phyloP scores from a whole-genome alignment of 371 early-diverging fungal species.

The Lichtheimia ramosa region DNA sequence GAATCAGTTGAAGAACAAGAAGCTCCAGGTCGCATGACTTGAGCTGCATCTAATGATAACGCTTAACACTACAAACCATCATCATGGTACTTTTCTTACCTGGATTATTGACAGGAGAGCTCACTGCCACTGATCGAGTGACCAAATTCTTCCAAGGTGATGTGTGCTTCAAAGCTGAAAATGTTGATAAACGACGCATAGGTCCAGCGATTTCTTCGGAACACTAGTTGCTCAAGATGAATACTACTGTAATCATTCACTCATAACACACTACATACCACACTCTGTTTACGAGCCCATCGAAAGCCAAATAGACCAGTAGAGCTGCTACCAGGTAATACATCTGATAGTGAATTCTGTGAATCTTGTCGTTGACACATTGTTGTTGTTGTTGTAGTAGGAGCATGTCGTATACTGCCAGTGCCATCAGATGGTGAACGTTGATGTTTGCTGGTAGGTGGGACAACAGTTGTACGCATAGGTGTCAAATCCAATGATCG shows the following conservation, averaged over 20 bases:
- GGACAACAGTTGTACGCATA: constrained; percentile 8
- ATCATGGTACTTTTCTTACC: constrained; percentile 8
- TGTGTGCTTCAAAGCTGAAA: constrained; percentile 30
- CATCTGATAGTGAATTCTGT: constrained; percentile 21
- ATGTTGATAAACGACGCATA: constrained; percentile 29
- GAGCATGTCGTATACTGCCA: constrained; percentile 9
- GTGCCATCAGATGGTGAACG: constrained; percentile 29
- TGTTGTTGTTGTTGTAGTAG: neutral
- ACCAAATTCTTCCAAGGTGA: constrained; percentile 32
- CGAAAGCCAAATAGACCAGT: constrained; percentile 9
- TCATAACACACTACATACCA: too few species aligned
- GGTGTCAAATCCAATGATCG: constrained; percentile 24
- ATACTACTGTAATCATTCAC: too few species aligned
- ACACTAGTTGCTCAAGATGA: too few species aligned
- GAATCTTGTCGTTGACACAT: constrained; percentile 5
- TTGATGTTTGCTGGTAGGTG: constrained; percentile 17
- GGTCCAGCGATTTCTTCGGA: constrained; percentile 5
- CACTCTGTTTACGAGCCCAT: constrained; percentile 9
- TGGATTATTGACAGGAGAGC: constrained; percentile 19
- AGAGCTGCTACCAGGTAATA: constrained; percentile 10
- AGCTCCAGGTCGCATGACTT: constrained; percentile 40
- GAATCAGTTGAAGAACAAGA: too few species aligned
- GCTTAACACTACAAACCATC: neutral
- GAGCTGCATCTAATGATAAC: constrained; percentile 40
- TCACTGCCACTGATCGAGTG: constrained; percentile 24